phyloP scores from a whole-genome alignment of 257 asterid species.

The Anisodus acutangulus region DNA sequence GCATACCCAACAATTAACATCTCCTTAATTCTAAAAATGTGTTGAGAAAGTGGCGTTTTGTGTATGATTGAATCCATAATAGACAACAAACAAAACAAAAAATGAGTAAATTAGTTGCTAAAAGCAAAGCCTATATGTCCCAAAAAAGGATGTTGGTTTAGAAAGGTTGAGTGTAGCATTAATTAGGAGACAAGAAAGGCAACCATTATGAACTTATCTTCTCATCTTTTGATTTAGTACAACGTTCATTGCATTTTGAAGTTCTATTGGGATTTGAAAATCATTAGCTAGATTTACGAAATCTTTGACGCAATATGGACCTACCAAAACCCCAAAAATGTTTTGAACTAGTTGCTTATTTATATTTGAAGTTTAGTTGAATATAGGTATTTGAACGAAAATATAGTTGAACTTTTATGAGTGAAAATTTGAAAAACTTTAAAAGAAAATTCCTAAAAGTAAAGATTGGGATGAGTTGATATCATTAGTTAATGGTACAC shows the following conservation, averaged over 20 bases:
- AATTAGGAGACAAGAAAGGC: slow-evolving; percentile 18
- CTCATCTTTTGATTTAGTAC: not conserved
- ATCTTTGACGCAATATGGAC: not conserved
- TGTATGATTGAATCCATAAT: slow-evolving; percentile 31
- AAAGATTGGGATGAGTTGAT: not conserved
- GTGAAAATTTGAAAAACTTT: not conserved
- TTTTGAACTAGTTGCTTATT: not conserved
- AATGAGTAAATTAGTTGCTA: slow-evolving; percentile 14
- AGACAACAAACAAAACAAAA: not conserved
- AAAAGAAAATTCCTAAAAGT: not conserved
- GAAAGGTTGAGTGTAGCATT: not conserved
- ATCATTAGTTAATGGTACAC: not conserved
- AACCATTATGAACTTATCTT: not conserved
- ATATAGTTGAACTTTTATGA: not conserved
- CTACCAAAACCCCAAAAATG: not conserved
- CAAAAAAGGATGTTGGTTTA: slow-evolving; percentile 4
- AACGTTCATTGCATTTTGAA: not conserved
- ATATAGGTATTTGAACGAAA: not conserved
- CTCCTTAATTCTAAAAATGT: not conserved
- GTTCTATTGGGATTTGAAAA: not conserved
- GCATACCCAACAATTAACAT: not conserved
- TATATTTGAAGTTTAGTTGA: not conserved
- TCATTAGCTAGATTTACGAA: not conserved
- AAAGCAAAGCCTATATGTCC: slow-evolving; percentile 5
- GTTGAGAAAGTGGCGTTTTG: not conserved